Evolutionary conservation across 495 filamentous ascomycete species (phyloP), one percentile per base, ranked within the genome.

Genomic region (Trichoderma virens): DNA sequence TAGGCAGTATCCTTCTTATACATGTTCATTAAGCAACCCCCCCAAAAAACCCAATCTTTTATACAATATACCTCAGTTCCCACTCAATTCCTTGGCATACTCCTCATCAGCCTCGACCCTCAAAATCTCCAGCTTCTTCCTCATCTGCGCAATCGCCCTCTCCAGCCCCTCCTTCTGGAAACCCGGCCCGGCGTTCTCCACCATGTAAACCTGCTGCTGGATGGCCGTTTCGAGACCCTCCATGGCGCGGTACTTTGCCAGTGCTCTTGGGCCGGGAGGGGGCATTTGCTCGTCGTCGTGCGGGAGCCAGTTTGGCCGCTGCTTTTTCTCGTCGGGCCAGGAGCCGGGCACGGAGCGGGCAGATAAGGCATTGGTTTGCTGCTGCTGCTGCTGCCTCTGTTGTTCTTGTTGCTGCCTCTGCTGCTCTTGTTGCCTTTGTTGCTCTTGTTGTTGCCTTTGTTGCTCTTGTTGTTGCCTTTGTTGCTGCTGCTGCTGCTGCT

Each of bases 21-120:
- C n/a, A n/a, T n/a, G n/a, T n/a, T n/a, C n/a, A n/a, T n/a, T n/a
- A n/a, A n/a, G n/a, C n/a, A n/a, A n/a, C n/a, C n/a, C n/a, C n/a
- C n/a, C 32, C 32, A 35, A 35, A 35, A 35, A 35, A 35, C 18
- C 18, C 18, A 45, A 45, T 20, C 16, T 16, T 18, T n/a, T 25
- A n/a, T n/a, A n/a, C 47, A 56, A 56, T 7, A 28, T 30, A 7
- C 9, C 28, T 56, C 51, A 28, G 0, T 3, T 11, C 64, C 66
- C 68, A 16, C 66, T 73, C 68, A 74, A 59, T 67, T 74, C 75
- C 66, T 69, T 69, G 60, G 69, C 76, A 62, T 68, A 74, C 65
- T 72, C 73, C 64, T 70, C 75, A 51, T 74, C 74, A 61, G 69
- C 74, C 65, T 76, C 68, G 1, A 72, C 70, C 60, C 69, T 32